Conservation (phyloP, 441 rosid species). For the Erodium trifolium region DNA sequence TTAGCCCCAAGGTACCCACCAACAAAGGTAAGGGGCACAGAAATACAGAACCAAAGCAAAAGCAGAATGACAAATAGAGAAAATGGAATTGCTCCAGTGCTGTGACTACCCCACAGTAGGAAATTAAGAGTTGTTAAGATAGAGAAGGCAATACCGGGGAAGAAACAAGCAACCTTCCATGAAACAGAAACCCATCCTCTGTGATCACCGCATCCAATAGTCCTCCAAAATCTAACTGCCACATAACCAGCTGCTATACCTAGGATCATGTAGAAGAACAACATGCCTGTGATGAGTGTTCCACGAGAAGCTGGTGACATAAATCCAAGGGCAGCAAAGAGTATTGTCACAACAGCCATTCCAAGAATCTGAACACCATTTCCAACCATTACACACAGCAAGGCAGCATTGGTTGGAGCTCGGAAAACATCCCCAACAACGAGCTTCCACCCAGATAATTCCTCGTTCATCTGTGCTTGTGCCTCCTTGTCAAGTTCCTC, state of each 20-base stretch:
- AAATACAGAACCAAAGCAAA: constrained; percentile 66
- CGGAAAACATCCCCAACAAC: constrained; percentile 76
- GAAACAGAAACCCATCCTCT: constrained; percentile 70
- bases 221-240: constrained; percentile 74
- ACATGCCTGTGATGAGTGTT: constrained; percentile 60
- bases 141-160: constrained; percentile 66
- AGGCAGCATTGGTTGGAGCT: constrained; percentile 50
- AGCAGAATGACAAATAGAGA: constrained; percentile 45
- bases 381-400: constrained; percentile 68
- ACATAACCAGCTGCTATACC: constrained; percentile 68
- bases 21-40: constrained; percentile 67
- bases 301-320: constrained; percentile 80
- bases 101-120: constrained; percentile 62
- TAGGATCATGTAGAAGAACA: constrained; percentile 62
- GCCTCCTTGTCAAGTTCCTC: constrained; percentile 71
- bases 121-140: constrained; percentile 51
- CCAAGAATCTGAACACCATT: constrained; percentile 76
- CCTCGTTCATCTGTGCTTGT: constrained; percentile 74
- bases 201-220: constrained; percentile 48
- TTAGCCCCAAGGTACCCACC: constrained; percentile 72
- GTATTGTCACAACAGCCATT: constrained; percentile 59
- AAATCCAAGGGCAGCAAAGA: constrained; percentile 70
- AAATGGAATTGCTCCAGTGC: constrained; percentile 73
- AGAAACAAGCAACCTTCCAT: constrained; percentile 67
- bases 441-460: constrained; percentile 78